Evolutionary conservation across 1,139 yeast species (phyloP).

Genomic region (Meyerozyma athensensis): DNA sequence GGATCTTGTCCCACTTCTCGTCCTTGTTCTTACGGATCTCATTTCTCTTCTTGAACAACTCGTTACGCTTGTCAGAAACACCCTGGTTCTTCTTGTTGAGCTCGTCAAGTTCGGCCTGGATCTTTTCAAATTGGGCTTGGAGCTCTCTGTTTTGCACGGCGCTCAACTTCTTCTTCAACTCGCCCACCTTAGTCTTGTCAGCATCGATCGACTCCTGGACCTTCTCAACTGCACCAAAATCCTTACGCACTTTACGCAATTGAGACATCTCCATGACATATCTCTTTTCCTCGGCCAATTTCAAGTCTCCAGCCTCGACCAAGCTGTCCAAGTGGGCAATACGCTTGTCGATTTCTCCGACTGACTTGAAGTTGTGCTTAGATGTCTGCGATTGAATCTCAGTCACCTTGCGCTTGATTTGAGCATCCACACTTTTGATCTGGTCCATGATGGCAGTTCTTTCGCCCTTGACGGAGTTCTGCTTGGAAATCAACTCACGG

Average conservation of each 20-base stretch:
- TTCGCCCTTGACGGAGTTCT: conserved; percentile 65
- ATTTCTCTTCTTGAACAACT: conserved; percentile 60
- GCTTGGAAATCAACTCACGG: conserved; percentile 58
- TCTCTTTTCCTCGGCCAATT: conserved; percentile 89
- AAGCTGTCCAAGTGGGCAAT: conserved; percentile 65
- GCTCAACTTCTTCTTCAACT: conserved; percentile 65
- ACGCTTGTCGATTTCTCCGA: conserved; percentile 74
- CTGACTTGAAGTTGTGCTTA: conserved; percentile 65
- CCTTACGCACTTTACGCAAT: conserved; percentile 78
- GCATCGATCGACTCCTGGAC: conserved; percentile 76
- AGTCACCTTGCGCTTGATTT: conserved; percentile 68
- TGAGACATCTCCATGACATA: conserved; percentile 79
- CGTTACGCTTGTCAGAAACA: conserved; percentile 62
- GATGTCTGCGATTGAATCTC: conserved; percentile 72
- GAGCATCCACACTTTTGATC: conserved; percentile 65
- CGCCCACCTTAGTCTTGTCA: conserved; percentile 73
- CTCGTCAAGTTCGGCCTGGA: conserved; percentile 60
- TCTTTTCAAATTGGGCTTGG: conserved; percentile 54
- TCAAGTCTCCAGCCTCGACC: conserved; percentile 75
- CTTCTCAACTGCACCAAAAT: conserved; percentile 68
- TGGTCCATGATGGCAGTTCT: conserved; percentile 68
- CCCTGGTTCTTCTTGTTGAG: conserved; percentile 58
- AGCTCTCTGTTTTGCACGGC: conserved; percentile 61
- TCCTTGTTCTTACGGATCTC: conserved; percentile 68
- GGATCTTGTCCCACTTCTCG: conserved; percentile 58